These are phyloP conservation scores for Grosmannia huntii DNA, from an alignment of 2,329 filamentous ascomycete species.

Conservation along the genomic window DNA sequence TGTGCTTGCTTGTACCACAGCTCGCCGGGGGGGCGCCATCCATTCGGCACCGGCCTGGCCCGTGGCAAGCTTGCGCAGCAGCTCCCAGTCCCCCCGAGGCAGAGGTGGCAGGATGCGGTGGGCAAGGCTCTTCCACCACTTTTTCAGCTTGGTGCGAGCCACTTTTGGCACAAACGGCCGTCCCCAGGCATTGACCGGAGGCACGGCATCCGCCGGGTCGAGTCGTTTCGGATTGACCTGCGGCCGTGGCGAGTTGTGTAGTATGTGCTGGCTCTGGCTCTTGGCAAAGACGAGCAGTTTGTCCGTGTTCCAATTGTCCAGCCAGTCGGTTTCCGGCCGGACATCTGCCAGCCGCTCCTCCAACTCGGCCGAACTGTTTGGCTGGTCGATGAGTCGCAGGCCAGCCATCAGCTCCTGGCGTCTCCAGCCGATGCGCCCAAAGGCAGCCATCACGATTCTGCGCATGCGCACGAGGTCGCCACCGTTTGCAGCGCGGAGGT, in stretches of 20 bases:
- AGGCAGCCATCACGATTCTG: conserved; percentile 33
- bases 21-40: conserved; percentile 23
- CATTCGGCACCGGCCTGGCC: conserved; percentile 27
- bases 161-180: conserved; percentile 26
- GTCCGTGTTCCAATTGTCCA: conserved; percentile 34
- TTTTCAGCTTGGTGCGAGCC: conserved; percentile 28
- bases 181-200: conserved; percentile 36
- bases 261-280: conserved; percentile 23
- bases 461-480: conserved; percentile 35
- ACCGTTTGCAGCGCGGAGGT: conserved; percentile 38
- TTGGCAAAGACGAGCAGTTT: conserved; percentile 29
- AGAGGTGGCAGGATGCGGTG: conserved; percentile 42
- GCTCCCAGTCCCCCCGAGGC: conserved; percentile 39
- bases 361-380: conserved; percentile 28
- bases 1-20: conserved; percentile 14
- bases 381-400: conserved; percentile 22
- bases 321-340: conserved; percentile 22
- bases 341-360: conserved; percentile 13
- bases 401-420: conserved; percentile 33
- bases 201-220: conserved; percentile 24
- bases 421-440: conserved; percentile 39
- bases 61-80: conserved; percentile 31
- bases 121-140: conserved; percentile 33
- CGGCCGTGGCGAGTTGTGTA: conserved; percentile 20
- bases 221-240: conserved; percentile 17